phyloP scores from a whole-genome alignment of 2,329 filamentous ascomycete species.

The Claviceps digitariae region DNA sequence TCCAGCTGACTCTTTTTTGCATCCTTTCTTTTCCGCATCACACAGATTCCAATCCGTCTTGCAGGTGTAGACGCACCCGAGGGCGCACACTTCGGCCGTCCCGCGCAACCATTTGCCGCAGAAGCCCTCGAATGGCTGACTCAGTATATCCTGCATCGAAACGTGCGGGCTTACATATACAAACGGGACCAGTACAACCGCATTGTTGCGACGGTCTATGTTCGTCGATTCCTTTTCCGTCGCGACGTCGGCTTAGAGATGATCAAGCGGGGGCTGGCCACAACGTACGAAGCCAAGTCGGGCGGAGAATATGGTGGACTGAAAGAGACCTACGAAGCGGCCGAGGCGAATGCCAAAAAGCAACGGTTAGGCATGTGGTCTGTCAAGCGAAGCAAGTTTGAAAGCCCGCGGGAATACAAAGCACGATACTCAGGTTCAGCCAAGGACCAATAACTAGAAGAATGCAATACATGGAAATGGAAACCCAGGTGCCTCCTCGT shows the following conservation, averaged over 20 bases:
- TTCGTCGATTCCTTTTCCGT: conserved; percentile 54
- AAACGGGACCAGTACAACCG: conserved; percentile 85
- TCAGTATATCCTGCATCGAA: conserved; percentile 53
- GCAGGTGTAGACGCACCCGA: conserved; percentile 92
- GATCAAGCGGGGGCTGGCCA: conserved; percentile 73
- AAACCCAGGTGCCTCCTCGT: neutral
- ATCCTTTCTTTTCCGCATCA: neutral
- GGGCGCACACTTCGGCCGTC: conserved; percentile 78
- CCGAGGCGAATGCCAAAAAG: conserved; percentile 52
- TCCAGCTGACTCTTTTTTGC: neutral
- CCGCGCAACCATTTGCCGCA: conserved; percentile 68
- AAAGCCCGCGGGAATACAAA: conserved; percentile 86
- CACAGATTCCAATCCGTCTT: conserved; percentile 71
- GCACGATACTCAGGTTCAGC: conserved; percentile 22
- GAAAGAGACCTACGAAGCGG: conserved; percentile 48
- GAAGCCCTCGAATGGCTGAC: conserved; percentile 78
- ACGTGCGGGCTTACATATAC: conserved; percentile 73
- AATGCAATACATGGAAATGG: neutral
- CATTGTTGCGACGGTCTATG: conserved; percentile 72
- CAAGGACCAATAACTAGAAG: conserved; percentile 5
- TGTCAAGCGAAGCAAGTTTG: conserved; percentile 46
- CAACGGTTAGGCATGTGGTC: conserved; percentile 65
- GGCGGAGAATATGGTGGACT: conserved; percentile 78
- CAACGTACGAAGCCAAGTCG: conserved; percentile 83
- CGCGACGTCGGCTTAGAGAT: conserved; percentile 82